These are phyloP conservation scores for Dictyostelium purpureum DNA, from an alignment of 78 protist species.

Conservation along the genomic window DNA sequence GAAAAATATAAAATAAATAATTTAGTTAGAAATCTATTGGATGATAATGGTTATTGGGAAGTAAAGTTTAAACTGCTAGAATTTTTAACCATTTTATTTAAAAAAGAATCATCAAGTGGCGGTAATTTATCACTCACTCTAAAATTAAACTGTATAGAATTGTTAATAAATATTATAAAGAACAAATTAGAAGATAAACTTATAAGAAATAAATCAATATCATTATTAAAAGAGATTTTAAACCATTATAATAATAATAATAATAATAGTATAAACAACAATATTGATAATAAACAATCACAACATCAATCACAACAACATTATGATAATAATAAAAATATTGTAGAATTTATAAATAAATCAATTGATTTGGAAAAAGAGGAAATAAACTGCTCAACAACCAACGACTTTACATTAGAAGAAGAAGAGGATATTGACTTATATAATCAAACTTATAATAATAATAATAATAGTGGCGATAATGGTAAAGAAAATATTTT, in stretches of 20 bases:
- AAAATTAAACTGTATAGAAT: not conserved
- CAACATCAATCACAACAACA: not conserved
- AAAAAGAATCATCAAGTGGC: not conserved
- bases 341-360: not conserved
- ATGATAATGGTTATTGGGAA: constrained; percentile 63
- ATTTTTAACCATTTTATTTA: not conserved
- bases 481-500: not conserved
- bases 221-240: not conserved
- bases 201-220: constrained; percentile 7
- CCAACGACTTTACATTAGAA: not conserved
- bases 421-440: constrained; percentile 52
- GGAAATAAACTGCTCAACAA: not conserved
- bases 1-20: constrained; percentile 24
- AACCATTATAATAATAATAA: not conserved
- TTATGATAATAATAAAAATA: not conserved
- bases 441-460: not conserved
- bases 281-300: not conserved
- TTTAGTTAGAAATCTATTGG: constrained; percentile 15
- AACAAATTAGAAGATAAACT: constrained; percentile 45
- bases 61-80: constrained; percentile 31
- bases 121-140: not conserved
- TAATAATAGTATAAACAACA: not conserved
- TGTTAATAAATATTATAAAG: constrained; percentile 7
- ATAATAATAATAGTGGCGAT: not conserved
- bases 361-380: not conserved